phyloP scores from a whole-genome alignment of 73 alveolate species.

The Paramecium caudatum region DNA sequence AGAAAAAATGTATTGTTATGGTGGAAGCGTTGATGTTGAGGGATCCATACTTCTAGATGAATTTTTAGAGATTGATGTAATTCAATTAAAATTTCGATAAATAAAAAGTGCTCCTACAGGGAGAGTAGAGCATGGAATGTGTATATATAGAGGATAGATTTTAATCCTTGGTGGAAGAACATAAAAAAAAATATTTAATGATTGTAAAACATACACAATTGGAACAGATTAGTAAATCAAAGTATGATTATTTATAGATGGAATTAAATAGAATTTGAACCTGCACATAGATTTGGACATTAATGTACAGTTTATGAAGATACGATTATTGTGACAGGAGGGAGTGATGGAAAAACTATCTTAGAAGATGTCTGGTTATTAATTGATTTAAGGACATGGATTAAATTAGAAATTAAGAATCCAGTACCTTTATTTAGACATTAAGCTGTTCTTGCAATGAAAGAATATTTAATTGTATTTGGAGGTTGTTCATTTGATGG shows the following conservation, averaged over 20 bases:
- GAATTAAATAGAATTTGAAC: constrained; percentile 39
- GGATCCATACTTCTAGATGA: constrained; percentile 40
- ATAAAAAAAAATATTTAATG: constrained; percentile 54
- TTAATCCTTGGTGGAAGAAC: constrained; percentile 61
- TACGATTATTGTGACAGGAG: constrained; percentile 61
- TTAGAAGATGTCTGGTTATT: constrained; percentile 63
- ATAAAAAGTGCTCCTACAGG: constrained; percentile 59
- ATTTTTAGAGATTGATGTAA: constrained; percentile 41
- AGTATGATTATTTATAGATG: neutral
- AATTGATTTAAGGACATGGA: constrained; percentile 56
- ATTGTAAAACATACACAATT: neutral
- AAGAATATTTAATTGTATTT: constrained; percentile 59
- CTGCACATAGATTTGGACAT: constrained; percentile 63
- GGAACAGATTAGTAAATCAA: constrained; percentile 24
- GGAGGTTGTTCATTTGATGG: constrained; percentile 68
- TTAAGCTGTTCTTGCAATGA: constrained; percentile 50
- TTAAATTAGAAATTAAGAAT: constrained; percentile 41
- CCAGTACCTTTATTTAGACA: constrained; percentile 50
- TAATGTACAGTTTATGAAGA: constrained; percentile 58
- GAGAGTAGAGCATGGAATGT: constrained; percentile 54
- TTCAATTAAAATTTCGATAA: neutral
- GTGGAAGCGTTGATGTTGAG: constrained; percentile 51
- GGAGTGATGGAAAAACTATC: constrained; percentile 52
- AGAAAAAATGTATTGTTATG: constrained; percentile 64
- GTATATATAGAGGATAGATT: constrained; percentile 39